phyloP scores from a whole-genome alignment of 2,329 filamentous ascomycete genomes.

The Torrubiellomyces zombiae region DNA sequence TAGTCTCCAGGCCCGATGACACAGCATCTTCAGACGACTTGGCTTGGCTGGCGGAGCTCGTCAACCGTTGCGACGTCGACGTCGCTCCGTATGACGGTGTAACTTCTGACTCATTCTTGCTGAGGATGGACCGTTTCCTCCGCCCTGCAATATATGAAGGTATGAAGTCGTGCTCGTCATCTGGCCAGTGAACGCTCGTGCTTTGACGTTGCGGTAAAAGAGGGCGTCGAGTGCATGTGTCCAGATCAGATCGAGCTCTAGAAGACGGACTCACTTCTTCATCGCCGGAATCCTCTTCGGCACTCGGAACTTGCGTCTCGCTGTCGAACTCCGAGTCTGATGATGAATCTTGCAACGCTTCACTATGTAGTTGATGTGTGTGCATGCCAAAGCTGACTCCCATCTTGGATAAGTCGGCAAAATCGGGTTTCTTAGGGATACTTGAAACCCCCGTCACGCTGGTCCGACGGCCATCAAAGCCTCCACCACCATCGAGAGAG shows the following conservation, averaged over 20 bases:
- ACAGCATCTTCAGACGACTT: no score
- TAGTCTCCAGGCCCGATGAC: no score
- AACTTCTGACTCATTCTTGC: slow-evolving; percentile 5
- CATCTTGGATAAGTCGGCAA: slow-evolving; percentile 33
- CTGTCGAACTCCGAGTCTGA: slow-evolving; percentile 15
- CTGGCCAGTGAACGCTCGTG: no score
- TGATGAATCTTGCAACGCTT: slow-evolving; percentile 31
- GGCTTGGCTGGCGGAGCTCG: no score
- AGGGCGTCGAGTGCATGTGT: no score
- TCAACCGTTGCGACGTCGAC: slow-evolving; percentile 12
- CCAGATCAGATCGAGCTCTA: not conserved
- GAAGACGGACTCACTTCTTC: not conserved
- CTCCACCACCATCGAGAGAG: slow-evolving; percentile 19
- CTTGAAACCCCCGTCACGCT: slow-evolving; percentile 44
- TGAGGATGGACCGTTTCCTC: slow-evolving; percentile 4
- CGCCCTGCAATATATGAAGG: no score
- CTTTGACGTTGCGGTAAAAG: no score
- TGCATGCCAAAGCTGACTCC: slow-evolving; percentile 58
- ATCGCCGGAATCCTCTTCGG: slow-evolving; percentile 13
- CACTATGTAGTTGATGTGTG: slow-evolving; percentile 52
- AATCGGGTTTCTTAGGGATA: slow-evolving; percentile 43
- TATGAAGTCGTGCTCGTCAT: no score
- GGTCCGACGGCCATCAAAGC: slow-evolving; percentile 16
- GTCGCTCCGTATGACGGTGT: slow-evolving; percentile 17
- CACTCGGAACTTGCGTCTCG: slow-evolving; percentile 14